These are phyloP conservation scores for Backusella tarrabulga DNA, from an alignment of 192 early-diverging fungal genomes.

Conservation along the genomic window DNA sequence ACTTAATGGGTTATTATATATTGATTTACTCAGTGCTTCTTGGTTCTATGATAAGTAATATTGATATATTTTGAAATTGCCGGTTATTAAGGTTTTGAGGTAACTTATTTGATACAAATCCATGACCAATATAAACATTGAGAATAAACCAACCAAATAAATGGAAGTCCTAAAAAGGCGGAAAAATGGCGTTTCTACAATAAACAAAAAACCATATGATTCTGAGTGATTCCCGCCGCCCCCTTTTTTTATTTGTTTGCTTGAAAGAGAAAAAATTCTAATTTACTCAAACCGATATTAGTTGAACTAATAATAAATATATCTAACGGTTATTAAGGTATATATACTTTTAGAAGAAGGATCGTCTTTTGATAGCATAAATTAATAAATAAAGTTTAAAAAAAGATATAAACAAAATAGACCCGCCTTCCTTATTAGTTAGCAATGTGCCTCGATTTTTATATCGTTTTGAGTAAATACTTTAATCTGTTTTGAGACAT, in stretches of 20 bases:
- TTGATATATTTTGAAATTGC: no score
- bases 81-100: no score
- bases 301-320: no score
- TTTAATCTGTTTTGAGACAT: neutral
- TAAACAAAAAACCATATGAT: slow-evolving; percentile 1
- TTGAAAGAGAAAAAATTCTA: neutral
- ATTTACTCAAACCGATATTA: neutral
- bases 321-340: no score
- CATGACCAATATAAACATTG: neutral
- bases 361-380: neutral
- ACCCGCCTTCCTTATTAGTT: neutral
- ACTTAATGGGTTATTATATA: no score
- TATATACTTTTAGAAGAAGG: neutral
- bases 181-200: neutral
- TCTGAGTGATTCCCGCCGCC: neutral
- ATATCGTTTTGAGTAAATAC: neutral
- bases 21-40: no score
- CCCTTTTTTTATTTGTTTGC: neutral
- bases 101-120: neutral
- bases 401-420: neutral
- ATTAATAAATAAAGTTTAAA: neutral
- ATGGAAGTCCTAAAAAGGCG: neutral
- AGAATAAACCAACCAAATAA: neutral
- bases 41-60: no score
- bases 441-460: neutral